Base-by-base conservation (phyloP, 2,329 filamentous ascomycete species). In the Epicoccum sorghinum region DNA sequence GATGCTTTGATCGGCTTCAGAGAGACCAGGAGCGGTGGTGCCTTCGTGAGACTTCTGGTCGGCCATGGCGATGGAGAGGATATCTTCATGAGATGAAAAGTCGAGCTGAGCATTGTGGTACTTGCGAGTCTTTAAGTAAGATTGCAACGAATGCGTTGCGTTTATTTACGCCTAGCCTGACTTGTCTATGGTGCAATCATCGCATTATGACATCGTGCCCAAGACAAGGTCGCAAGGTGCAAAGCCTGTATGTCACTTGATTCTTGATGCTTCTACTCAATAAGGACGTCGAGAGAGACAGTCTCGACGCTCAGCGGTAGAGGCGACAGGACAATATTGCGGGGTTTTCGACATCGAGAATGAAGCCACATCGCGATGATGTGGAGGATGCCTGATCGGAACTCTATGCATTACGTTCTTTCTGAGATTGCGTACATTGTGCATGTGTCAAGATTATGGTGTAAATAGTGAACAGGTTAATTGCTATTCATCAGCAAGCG, bases 1-100 rank as follows among this genome's bases (percentile, higher is more conserved):
- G 50, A 60, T 58, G 37, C 58, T 59, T 52, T 58, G 42, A 18
- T 52, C 32, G 13, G 49, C 37, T 38, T 61, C 39, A 29, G 51
- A 39, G 29, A 58, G 55, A 25, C 56, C 57, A 10, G 41, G 48
- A 9, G 59, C 57, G 3, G 50, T 56, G 36, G 51, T 56, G 13
- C 46, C 41, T 53, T 63, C 55, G 44, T 62, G 58, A 6, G 27
- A 39, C 35, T 33, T 23, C 10, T 42, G 23, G 37, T 52, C 38
- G 32, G 43, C 30, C 43, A 52, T 52, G 23, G n/a, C 30, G 7
- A 25, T 23, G 2, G 1, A 38, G 27, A 13, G 32, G 3, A 13
- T 33, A 12, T 27, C 7, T 24, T 7, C 18, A 3, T 23, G 9
- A 9, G 8, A 23, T 22, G 5, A 9, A 7, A 14, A 25, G 14